Base-by-base conservation (phyloP, 2,329 filamentous ascomycete genomes). In the Trichoderma lentiforme region DNA sequence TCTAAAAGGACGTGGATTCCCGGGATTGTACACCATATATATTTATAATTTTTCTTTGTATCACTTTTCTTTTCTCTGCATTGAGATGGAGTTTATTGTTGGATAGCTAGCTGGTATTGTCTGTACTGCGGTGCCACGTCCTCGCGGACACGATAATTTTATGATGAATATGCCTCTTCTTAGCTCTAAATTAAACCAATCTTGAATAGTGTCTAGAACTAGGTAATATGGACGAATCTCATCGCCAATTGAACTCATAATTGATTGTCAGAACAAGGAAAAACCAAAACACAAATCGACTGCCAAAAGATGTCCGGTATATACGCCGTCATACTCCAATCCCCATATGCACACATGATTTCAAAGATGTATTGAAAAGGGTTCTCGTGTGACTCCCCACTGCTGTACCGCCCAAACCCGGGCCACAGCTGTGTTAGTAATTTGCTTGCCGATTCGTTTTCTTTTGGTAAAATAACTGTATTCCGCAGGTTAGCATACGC, bases 381-480 rank as follows among this genome's bases (percentile, higher is more conserved):
- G 12, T 14, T 34, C 39, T 18, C 68, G 28, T 51, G 34, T 15
- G 73, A 75, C 70, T 57, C 73, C 58, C 69, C 74, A 53, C 58
- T 21, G 18, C 56, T 24, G 15, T 57, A 14, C 67, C 70, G 76
- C 84, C 86, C 85, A 84, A 67, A 83, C 86, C 86, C 84, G 83
- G 86, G 85, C 84, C 78, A 76, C 82, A 75, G 73, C 73, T 66
- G 75, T 79, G 82, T 80, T 89, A 90, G 80, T 88, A 89, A 79
- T 85, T 84, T 73, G 84, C 76, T 74, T 83, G 83, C 79, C 88
- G 86, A 86, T 90, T 90, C 76, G 88, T 90, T 83, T 90, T 90
- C 82, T 90, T 90, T 84, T 90, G 88, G 80, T 90, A 90, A 77
- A 90, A 90, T 72, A 90, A 79, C 87, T 89, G 75, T 66, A 65